A percentile compares a stretch with the other conserved stretches of the same genome.
Evolutionary conservation across 176 grass and related monocot genomes (phyloP).

Genomic region (Aegilops bicornis): DNA sequence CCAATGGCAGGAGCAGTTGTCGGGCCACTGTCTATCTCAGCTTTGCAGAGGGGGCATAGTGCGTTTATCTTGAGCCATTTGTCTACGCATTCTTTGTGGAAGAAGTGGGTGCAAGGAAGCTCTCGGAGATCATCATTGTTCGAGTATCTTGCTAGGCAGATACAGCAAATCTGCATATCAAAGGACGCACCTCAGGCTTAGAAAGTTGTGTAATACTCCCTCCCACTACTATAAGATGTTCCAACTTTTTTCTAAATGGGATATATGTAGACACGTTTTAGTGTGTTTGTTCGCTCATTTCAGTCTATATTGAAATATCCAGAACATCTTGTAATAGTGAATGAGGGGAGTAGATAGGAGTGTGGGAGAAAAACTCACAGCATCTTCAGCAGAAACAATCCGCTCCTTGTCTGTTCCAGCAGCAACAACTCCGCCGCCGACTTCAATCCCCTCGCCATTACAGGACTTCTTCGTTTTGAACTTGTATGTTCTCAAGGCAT

Average conservation of each 20-base stretch:
- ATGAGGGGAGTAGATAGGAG: background rate
- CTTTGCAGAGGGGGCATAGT: conserved; percentile 86
- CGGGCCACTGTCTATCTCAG: conserved; percentile 46
- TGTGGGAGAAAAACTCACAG: conserved; percentile 41
- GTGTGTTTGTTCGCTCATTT: too few relatives aligned
- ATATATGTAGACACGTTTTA: too few relatives aligned
- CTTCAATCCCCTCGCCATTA: conserved; percentile 36
- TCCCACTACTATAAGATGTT: too few relatives aligned
- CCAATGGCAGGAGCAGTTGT: conserved; percentile 33
- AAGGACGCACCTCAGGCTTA: background rate
- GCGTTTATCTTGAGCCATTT: conserved; percentile 99
- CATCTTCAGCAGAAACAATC: conserved; percentile 74
- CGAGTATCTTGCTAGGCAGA: conserved; percentile 76
- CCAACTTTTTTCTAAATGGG: too few relatives aligned
- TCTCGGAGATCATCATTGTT: conserved; percentile 86
- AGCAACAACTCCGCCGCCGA: conserved; percentile 63
- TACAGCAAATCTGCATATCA: conserved; percentile 72
- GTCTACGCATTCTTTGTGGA: conserved; percentile 90
- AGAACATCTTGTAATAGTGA: too few relatives aligned
- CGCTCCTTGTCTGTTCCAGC: conserved; percentile 75
- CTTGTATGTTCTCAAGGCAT: conserved; percentile 71
- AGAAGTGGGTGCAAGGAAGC: conserved; percentile 76
- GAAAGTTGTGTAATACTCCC: background rate
- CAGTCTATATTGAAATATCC: too few relatives aligned
- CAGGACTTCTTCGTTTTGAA: conserved; percentile 62